Conservation (phyloP, 441 rosid species). For the Aquilaria agallochum region DNA sequence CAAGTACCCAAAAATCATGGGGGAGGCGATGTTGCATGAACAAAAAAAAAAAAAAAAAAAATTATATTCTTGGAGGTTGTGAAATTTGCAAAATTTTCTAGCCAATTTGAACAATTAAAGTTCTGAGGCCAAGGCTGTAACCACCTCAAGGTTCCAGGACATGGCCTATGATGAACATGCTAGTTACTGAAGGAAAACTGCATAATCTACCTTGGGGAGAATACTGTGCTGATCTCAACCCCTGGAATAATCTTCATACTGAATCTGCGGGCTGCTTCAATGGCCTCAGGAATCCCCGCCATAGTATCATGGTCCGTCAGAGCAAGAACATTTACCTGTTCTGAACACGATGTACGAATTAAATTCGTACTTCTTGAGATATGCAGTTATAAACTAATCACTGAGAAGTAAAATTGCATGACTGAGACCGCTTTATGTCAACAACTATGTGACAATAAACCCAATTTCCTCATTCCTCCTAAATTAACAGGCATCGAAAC, state of each 20-base stretch:
- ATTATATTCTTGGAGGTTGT: background rate
- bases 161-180: background rate
- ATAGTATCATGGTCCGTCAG: conserved; percentile 93
- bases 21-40: background rate
- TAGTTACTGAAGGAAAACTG: background rate
- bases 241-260: conserved; percentile 89
- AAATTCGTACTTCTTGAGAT: conserved; percentile 14
- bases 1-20: conserved; percentile 11
- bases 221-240: conserved; percentile 86
- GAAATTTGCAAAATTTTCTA: background rate
- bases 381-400: background rate
- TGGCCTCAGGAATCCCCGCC: conserved; percentile 85
- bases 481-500: too few species aligned
- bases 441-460: too few species aligned
- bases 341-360: conserved; percentile 35
- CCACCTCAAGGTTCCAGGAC: background rate
- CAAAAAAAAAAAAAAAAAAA: conserved; percentile 6
- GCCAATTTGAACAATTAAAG: background rate
- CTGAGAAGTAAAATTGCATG: background rate
- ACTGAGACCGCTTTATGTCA: too few species aligned
- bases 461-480: too few species aligned
- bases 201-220: conserved; percentile 43
- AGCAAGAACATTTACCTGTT: conserved; percentile 92
- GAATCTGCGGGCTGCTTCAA: conserved; percentile 68
- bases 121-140: background rate